A percentile compares a stretch with the other conserved stretches of the same genome.
Conservation (phyloP, 2,329 filamentous ascomycete genomes). For the Calonectria montana region DNA sequence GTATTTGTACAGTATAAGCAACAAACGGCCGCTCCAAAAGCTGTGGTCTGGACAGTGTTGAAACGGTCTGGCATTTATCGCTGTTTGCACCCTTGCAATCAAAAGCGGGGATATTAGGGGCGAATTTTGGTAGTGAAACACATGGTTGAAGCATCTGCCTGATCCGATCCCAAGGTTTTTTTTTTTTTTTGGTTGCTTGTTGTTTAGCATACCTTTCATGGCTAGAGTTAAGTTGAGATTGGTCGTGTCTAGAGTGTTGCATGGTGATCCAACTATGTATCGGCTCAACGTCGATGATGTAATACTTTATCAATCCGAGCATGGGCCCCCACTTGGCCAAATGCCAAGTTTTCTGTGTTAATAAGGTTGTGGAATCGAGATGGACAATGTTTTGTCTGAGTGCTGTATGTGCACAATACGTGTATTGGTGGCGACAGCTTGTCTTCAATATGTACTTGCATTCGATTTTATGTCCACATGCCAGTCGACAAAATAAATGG, state of each 20-base stretch:
- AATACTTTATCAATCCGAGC: not conserved
- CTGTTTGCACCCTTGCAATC: not conserved
- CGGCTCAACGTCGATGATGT: not conserved
- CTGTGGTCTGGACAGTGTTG: not conserved
- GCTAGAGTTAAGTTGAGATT: not conserved
- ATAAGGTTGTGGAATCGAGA: constrained; percentile 12
- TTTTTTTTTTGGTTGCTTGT: not conserved
- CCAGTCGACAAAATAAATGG: not conserved
- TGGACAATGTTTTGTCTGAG: not conserved
- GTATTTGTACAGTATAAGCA: not conserved
- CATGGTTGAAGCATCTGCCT: not conserved
- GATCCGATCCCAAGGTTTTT: not conserved
- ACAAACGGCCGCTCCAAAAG: not conserved
- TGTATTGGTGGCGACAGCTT: not conserved
- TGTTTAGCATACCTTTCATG: too few species aligned
- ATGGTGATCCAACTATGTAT: not conserved
- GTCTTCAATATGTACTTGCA: not conserved
- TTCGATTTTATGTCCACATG: not conserved
- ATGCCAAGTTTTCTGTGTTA: not conserved
- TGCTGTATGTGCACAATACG: not conserved
- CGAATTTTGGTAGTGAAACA: not conserved
- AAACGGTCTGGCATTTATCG: not conserved
- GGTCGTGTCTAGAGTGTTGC: not conserved
- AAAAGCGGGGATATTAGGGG: not conserved
- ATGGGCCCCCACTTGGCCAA: not conserved